Evolutionary conservation across 177 flowering plant genomes (phyloP), one percentile per base, ranked within the genome.

Genomic region (Telopea speciosissima): DNA sequence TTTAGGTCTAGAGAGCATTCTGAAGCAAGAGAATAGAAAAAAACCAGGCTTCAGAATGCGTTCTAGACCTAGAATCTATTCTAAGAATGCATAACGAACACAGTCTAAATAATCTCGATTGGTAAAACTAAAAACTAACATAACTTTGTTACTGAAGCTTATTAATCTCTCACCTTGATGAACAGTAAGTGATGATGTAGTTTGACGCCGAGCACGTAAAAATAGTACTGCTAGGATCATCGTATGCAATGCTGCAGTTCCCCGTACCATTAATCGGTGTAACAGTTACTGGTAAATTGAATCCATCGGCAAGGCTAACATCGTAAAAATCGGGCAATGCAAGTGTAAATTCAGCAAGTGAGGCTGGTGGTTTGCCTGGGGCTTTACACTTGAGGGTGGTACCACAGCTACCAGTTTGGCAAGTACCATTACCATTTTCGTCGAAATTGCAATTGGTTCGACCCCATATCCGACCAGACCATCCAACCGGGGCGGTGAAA

Each of bases 271-370:
- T 81, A 0, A 88, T 42, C 0, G 99, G 91, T 0, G 76, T 88
- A 6, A 93, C 85, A 0, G 16, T 69, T 14, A 95, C 0, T 0
- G 98, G 97, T 66, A 95, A 24, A 77, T 95, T 95, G 79, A 87
- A 95, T 0, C 98, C 98, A 67, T 93, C 98, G 1, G 89, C 99
- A 0, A 93, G 90, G 86, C 99, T 95, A 19, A 93, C 99, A 66
- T 95, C 97, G 78, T 95, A 95, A 70, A 82, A 93, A 70, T 95
- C 96, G 0, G 52, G 63, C 0, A 70, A 0, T 10, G 87, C 81
- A 4, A 95, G 93, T 40, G 94, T 89, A 66, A 95, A 90, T 67
- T 95, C 99, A 22, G 97, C 93, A 16, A 91, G 92, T 1, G 97
- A 68, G 3, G 92, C 90, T 0, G 98, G 98, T 6, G 96, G 23